Percentiles rank a stretch among this genome's conserved stretches.
These are phyloP conservation scores for Prosopis cineraria DNA, from an alignment of 306 rosid species.

Conservation along the genomic window DNA sequence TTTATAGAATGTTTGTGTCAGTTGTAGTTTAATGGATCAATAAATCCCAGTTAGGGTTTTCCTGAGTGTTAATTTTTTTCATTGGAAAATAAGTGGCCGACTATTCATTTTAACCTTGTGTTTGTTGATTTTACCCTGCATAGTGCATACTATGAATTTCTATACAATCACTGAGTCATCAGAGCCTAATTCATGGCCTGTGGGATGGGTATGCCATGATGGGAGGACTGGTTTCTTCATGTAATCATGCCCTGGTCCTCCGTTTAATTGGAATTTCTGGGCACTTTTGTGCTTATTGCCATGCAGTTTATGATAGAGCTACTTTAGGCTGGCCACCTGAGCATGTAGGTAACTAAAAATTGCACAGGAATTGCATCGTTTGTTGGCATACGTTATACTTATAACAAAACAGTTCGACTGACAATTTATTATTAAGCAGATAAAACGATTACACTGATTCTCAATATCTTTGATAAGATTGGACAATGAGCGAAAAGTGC, in stretches of 20 bases:
- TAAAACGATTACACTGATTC: not conserved
- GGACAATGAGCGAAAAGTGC: not conserved
- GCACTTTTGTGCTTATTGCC: not conserved
- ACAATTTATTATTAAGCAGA: not conserved
- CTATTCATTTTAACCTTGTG: not conserved
- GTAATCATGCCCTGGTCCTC: not conserved
- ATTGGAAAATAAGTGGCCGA: not conserved
- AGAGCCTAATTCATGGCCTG: not conserved
- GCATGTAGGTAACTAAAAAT: not conserved
- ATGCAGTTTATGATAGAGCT: not conserved
- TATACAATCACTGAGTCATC: not conserved
- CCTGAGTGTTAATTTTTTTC: not conserved
- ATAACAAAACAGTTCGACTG: not conserved
- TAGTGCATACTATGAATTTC: not conserved
- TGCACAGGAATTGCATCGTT: not conserved
- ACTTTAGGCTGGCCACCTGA: not conserved
- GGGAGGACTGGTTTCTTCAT: too few species aligned
- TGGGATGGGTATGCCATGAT: not conserved
- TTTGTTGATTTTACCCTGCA: not conserved
- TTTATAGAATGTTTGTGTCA: constrained; percentile 30
- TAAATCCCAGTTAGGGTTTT: constrained; percentile 10
- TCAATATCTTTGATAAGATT: not conserved
- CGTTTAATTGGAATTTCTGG: not conserved
- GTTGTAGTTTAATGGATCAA: constrained; percentile 30
- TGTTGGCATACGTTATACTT: not conserved